These are phyloP conservation scores for Penicillium sp. DNA, from an alignment of 2,329 filamentous ascomycete genomes.

Conservation along the genomic window DNA sequence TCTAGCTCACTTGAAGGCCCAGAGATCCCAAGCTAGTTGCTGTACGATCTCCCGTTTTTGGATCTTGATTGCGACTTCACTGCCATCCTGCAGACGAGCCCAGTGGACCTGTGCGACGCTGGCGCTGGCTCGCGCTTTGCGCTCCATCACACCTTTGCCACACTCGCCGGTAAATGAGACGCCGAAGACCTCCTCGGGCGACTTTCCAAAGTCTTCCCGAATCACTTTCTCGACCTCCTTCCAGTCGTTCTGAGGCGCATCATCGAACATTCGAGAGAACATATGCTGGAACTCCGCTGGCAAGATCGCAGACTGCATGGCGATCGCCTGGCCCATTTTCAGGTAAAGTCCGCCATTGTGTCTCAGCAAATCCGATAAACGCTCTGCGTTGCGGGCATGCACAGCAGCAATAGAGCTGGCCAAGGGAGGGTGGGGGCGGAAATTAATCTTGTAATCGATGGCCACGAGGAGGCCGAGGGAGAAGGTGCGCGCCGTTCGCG, in stretches of 20 bases:
- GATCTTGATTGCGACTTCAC: constrained; percentile 92
- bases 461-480: constrained; percentile 76
- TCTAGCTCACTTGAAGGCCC: constrained; percentile 76
- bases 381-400: constrained; percentile 80
- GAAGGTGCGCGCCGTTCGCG: constrained; percentile 80
- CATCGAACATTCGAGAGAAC: constrained; percentile 96
- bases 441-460: constrained; percentile 95
- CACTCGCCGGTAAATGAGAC: constrained; percentile 73
- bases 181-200: constrained; percentile 87
- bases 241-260: constrained; percentile 92
- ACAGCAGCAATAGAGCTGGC: constrained; percentile 74
- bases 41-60: constrained; percentile 92
- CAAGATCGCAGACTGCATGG: constrained; percentile 93
- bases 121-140: constrained; percentile 71
- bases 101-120: constrained; percentile 97
- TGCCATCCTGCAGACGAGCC: constrained; percentile 80
- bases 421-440: constrained; percentile 73
- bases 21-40: constrained; percentile 92
- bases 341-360: constrained; percentile 91
- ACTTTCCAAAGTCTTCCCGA: constrained; percentile 80
- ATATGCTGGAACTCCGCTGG: constrained; percentile 95
- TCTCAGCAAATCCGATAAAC: constrained; percentile 77
- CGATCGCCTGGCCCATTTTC: constrained; percentile 97
- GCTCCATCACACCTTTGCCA: constrained; percentile 68
- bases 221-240: constrained; percentile 82